Percentiles rank a stretch among this genome's conserved stretches.
Conservation (phyloP, 2,329 filamentous ascomycete genomes). For the Phialophora verrucosa region DNA sequence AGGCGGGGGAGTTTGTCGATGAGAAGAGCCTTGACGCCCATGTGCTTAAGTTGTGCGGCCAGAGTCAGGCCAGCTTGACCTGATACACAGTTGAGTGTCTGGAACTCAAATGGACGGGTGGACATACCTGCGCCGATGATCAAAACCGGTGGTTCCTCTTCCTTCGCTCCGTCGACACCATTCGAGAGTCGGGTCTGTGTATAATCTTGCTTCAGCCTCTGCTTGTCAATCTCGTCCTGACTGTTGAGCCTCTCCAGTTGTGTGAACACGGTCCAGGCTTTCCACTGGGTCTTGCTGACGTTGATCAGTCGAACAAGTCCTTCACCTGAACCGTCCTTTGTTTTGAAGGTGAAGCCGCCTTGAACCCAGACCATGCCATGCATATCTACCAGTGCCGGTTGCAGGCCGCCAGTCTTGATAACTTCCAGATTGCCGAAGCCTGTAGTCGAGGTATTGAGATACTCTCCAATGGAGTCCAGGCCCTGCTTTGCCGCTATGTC, state of each 20-base stretch:
- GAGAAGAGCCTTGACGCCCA: slow-evolving; percentile 61
- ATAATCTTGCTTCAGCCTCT: slow-evolving; percentile 5
- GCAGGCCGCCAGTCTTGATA: slow-evolving; percentile 9
- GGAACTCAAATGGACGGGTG: neutral
- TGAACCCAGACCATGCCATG: slow-evolving; percentile 10
- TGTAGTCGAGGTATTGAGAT: slow-evolving; percentile 10
- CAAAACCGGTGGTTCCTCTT: slow-evolving; percentile 12
- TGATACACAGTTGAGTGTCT: neutral
- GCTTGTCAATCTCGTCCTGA: slow-evolving; percentile 13
- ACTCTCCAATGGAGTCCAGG: neutral
- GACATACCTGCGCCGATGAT: slow-evolving; percentile 25
- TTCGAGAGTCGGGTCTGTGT: slow-evolving; percentile 5
- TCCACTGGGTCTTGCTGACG: slow-evolving; percentile 9
- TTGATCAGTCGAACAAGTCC: slow-evolving; percentile 17
- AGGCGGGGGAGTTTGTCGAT: slow-evolving; percentile 63
- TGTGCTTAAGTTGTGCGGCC: slow-evolving; percentile 64
- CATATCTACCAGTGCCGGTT: slow-evolving; percentile 13
- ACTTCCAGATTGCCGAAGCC: slow-evolving; percentile 7
- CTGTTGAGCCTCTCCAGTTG: slow-evolving; percentile 11
- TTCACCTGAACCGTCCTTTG: slow-evolving; percentile 9
- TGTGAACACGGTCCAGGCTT: slow-evolving; percentile 16
- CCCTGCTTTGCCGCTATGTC: slow-evolving; percentile 10
- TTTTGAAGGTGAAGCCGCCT: slow-evolving; percentile 17
- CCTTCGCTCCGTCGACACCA: slow-evolving; percentile 4
- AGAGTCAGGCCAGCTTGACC: slow-evolving; percentile 56